These are phyloP conservation scores for Pythium grandisporangium DNA, from an alignment of 352 stramenopile genomes.

Conservation along the genomic window DNA sequence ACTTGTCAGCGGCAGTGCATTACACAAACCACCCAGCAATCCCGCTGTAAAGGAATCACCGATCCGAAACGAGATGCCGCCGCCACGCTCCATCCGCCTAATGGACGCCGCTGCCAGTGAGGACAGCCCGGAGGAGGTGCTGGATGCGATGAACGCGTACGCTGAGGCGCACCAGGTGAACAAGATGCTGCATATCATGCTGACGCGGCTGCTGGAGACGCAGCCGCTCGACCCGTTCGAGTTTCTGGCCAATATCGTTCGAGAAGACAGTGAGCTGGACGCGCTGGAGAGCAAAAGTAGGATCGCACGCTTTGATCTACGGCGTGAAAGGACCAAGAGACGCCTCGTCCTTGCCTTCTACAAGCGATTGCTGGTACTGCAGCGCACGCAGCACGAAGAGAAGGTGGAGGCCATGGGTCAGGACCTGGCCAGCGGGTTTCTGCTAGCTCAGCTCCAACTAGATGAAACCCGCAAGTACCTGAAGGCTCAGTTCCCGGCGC, in stretches of 20 bases:
- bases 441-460: constrained; percentile 32
- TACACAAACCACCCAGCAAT: too few relatives aligned
- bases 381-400: constrained; percentile 33
- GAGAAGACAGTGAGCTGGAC: constrained; percentile 42
- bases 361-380: constrained; percentile 40
- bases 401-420: constrained; percentile 14
- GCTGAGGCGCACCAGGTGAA: constrained; percentile 46
- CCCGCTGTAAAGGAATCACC: too few relatives aligned
- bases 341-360: constrained; percentile 33
- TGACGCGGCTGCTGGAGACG: constrained; percentile 42
- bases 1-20: too few relatives aligned
- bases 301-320: constrained; percentile 42
- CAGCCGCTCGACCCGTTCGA: constrained; percentile 60
- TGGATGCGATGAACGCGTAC: constrained; percentile 54
- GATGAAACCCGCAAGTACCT: constrained; percentile 38
- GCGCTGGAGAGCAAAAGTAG: constrained; percentile 30
- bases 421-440: constrained; percentile 28
- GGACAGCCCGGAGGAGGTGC: constrained; percentile 18
- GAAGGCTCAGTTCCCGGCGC: constrained; percentile 34
- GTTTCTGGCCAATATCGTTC: constrained; percentile 51
- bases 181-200: constrained; percentile 50
- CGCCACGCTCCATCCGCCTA: constrained; percentile 23
- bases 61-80: constrained; percentile 16
- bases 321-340: constrained; percentile 55
- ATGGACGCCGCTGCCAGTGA: constrained; percentile 16